Percentiles rank a stretch among this genome's conserved stretches.
Conservation (phyloP, 2,329 filamentous ascomycete genomes). For the Botrytis galanthina region DNA sequence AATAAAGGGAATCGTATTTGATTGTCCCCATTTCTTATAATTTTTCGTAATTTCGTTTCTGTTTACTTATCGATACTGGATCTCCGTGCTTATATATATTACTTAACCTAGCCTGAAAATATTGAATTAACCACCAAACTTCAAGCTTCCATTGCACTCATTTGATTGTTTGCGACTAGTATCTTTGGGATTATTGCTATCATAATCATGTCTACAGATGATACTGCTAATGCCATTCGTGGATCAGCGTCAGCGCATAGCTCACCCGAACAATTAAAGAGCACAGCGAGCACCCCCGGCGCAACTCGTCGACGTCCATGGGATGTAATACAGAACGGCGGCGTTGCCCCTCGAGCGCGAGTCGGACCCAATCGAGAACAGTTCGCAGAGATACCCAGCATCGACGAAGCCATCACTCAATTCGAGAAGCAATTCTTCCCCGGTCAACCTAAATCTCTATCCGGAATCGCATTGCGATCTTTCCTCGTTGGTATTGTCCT, state of each 20-base stretch:
- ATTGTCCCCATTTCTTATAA: constrained; percentile 9
- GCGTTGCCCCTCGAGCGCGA: constrained; percentile 18
- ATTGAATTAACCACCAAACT: constrained; percentile 1
- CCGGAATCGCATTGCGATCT: constrained; percentile 41
- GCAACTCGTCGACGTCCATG: constrained; percentile 19
- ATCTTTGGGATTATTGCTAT: neutral
- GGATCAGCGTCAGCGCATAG: neutral
- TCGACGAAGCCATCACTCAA: constrained; percentile 28
- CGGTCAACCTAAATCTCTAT: constrained; percentile 37
- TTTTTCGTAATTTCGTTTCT: constrained; percentile 4
- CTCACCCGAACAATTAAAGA: neutral
- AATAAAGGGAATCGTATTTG: constrained; percentile 9
- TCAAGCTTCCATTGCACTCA: neutral
- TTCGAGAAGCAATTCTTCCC: constrained; percentile 36
- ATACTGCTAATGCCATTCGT: neutral
- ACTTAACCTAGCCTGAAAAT: neutral
- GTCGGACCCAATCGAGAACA: constrained; percentile 8
- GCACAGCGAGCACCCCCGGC: neutral
- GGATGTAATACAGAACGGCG: constrained; percentile 21
- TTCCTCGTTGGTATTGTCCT: constrained; percentile 37
- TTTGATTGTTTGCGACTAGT: neutral
- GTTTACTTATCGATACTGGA: neutral
- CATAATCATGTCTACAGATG: constrained; percentile 4
- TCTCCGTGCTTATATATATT: constrained; percentile 8
- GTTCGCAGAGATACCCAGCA: constrained; percentile 22